A percentile compares a stretch with the other conserved stretches of the same genome.
Conservation (phyloP, 2,329 filamentous ascomycete genomes). For the Hymenoscyphus fructigenus region DNA sequence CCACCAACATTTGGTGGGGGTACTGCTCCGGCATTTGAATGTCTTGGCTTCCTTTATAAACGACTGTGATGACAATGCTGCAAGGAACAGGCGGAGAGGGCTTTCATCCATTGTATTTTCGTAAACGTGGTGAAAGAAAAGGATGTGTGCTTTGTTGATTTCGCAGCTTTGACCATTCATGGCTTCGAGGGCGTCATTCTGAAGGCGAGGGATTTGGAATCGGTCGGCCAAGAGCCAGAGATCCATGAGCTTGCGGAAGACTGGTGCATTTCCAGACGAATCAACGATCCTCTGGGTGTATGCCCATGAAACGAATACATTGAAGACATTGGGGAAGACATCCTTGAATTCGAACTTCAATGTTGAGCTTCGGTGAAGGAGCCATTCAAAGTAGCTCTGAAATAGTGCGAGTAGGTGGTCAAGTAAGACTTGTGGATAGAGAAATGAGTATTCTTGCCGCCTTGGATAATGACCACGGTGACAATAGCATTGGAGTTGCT, state of each 20-base stretch:
- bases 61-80: neutral
- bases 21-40: neutral
- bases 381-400: conserved; percentile 15
- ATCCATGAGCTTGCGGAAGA: neutral
- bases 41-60: neutral
- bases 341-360: neutral
- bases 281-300: neutral
- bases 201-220: neutral
- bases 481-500: neutral
- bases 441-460: neutral
- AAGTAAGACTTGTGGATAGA: conserved; percentile 17
- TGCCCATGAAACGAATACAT: neutral
- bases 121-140: neutral
- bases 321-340: neutral
- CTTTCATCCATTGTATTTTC: conserved; percentile 6
- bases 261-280: neutral
- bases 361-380: conserved; percentile 4
- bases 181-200: conserved; percentile 7
- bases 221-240: conserved; percentile 7
- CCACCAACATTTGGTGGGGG: conserved; percentile 7
- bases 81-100: conserved; percentile 8
- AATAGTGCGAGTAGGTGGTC: conserved; percentile 16
- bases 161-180: neutral
- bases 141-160: neutral
- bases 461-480: neutral